Evolutionary conservation across 225 moss, liverwort and hornwort genomes (phyloP), one percentile per base, ranked within the genome.

Genomic region (Pseudoscleropodium purum): DNA sequence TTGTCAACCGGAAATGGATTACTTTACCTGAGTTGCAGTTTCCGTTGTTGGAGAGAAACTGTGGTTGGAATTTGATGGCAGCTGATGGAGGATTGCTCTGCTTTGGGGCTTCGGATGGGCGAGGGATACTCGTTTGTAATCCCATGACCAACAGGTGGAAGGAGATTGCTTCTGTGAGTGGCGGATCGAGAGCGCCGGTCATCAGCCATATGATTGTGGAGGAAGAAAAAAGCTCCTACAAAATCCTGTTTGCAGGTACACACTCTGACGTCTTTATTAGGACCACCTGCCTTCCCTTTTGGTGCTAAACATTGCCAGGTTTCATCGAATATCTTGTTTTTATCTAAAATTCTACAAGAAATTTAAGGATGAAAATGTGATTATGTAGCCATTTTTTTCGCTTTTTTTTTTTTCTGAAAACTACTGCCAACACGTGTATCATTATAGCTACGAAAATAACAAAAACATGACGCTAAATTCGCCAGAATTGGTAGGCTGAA

Each of bases 91-190:
- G 94, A 6, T 79, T 94, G 75, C 86, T 94, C 24, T 91, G 94
- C 74, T 94, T 94, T 24, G 92, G 89, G n/a, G 92, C 90, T 39
- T 90, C 73, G 36, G 87, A 92, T 74, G 94, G 89, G 59, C 77
- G 89, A 34, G 88, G 90, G 30, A 66, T 92, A 5, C 76, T 94
- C 43, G 85, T 92, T 36, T 94, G 94, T 61, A 94, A 94, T 61
- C 92, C 94, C 65, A 94, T 94, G 92, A 86, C 83, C n/a, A 91
- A 90, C 73, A 73, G 34, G 45, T 94, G 94, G 94, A 91, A 84
- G 72, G 91, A 90, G 83, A 77, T 94, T 72, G 86, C 88, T 23
- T 34, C 64, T 26, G 84, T 92, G 85, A 66, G 87, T 56, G 60
- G 69, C 6, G 79, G 89, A 29, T 70, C 87, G 20, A 89, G 84